Evolutionary conservation across 23 red algal genomes (phyloP), one percentile per base, ranked within the genome.

Genomic region (Gracilaria domingensis): DNA sequence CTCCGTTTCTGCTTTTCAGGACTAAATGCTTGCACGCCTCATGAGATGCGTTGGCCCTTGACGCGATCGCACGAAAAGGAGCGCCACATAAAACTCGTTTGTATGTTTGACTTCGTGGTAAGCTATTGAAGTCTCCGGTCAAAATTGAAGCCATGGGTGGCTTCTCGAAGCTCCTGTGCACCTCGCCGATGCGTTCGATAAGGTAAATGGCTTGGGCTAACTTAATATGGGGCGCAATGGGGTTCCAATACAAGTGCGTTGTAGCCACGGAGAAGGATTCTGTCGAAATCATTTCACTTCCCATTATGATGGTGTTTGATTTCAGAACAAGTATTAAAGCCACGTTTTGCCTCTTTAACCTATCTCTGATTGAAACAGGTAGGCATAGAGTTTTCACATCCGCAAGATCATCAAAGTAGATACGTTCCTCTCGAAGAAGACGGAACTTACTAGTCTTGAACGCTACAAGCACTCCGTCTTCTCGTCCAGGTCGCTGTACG

Each of bases 171-270:
- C 36, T 56, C 21, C 21, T 38, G 4, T 65, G 83, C 20, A 87
- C 62, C 16, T 28, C 23, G 2, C 34, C 47, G 25, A 87, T 71
- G 12, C 83, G 60, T 29, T 87, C 25, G 65, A 87, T 53, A 29
- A 87, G 66, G 26, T 87, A 87, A 33, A 36, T 24, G 26, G 83
- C 62, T 38, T 87, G 83, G 11, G 83, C 60, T 23, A 72, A 36
- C 51, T 87, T 87, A n/a, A 87, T 65, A 75, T 87, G 21, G 17
- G 83, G 83, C 2, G 62, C 29, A 70, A 24, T 30, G 3, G 83
- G 83, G 36, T 87, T 87, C 83, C 83, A 87, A 54, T 72, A 74
- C 48, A 87, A 87, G 45, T 87, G 83, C 8, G 83, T 72, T 4
- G 61, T 73, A 28, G 54, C 47, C 42, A 87, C 42, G 17, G 83